phyloP scores from a whole-genome alignment of 176 grass and related monocot species.

The Neostapfia colusana region DNA sequence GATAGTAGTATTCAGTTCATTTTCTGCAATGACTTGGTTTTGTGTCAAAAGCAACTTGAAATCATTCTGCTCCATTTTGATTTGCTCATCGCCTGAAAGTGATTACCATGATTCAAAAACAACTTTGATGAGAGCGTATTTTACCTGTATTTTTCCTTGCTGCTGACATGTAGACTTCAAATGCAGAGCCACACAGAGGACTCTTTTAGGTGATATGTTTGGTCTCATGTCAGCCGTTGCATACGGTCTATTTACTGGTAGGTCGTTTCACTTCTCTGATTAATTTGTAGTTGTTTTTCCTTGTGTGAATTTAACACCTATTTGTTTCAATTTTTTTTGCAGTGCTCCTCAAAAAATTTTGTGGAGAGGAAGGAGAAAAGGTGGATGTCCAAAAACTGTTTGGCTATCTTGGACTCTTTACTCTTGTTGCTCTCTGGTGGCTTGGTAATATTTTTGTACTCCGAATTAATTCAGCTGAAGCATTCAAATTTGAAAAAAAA shows the following conservation, averaged over 20 bases:
- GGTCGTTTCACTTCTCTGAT: conserved; percentile 20
- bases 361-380: conserved; percentile 90
- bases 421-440: conserved; percentile 89
- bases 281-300: background rate
- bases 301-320: background rate
- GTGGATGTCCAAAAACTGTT: conserved; percentile 93
- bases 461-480: conserved; percentile 8
- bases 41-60: background rate
- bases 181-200: conserved; percentile 67
- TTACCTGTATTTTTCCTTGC: background rate
- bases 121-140: background rate
- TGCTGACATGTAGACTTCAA: conserved; percentile 36
- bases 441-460: conserved; percentile 54
- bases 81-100: background rate
- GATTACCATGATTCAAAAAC: background rate
- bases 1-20: conserved; percentile 8
- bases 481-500: background rate
- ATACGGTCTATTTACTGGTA: conserved; percentile 94
- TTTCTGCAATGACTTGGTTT: conserved; percentile 12
- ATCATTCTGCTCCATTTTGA: background rate
- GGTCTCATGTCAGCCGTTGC: conserved; percentile 85
- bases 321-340: conserved; percentile 42
- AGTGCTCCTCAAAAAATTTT: conserved; percentile 98
- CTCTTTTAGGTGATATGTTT: conserved; percentile 88
- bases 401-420: conserved; percentile 88